Evolutionary conservation across 345 rosid species (phyloP).

Genomic region (Psidium friedrichsthalianum): DNA sequence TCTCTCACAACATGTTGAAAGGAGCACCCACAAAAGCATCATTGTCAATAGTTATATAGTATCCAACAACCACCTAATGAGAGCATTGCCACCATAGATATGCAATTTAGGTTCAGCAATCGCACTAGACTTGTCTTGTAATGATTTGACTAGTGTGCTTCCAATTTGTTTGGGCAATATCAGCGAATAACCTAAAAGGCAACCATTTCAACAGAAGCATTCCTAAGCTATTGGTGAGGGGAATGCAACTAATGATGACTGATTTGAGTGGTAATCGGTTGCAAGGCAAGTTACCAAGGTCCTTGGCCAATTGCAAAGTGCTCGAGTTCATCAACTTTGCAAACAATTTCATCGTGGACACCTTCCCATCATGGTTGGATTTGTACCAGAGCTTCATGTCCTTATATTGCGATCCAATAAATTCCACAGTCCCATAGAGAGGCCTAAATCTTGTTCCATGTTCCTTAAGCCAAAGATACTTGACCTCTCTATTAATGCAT

Average conservation of each 20-base stretch:
- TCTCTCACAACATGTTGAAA: not conserved
- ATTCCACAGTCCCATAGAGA: not conserved
- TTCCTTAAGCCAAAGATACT: slow-evolving; percentile 5
- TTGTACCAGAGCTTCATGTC: not conserved
- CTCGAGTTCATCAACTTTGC: not conserved
- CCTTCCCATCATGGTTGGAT: not conserved
- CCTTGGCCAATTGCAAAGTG: not conserved
- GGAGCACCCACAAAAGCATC: slow-evolving; percentile 5
- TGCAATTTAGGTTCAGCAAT: not conserved
- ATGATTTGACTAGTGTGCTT: slow-evolving; percentile 3
- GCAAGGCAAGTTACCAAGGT: not conserved
- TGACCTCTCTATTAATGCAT: slow-evolving; percentile 3
- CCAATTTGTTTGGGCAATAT: slow-evolving; percentile 17
- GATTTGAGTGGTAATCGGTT: not conserved
- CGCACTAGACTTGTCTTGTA: slow-evolving; percentile 5
- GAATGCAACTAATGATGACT: not conserved
- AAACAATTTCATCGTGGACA: not conserved
- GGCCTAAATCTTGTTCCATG: not conserved
- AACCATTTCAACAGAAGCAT: not conserved
- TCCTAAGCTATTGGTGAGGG: accelerated
- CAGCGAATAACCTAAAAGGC: not conserved
- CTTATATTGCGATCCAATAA: not conserved
- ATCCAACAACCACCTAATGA: not conserved
- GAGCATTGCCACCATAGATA: not conserved
- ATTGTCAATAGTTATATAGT: not conserved